Evolutionary conservation across 495 filamentous ascomycete species (phyloP), one percentile per base, ranked within the genome.

Genomic region (Margaritispora aquatica): DNA sequence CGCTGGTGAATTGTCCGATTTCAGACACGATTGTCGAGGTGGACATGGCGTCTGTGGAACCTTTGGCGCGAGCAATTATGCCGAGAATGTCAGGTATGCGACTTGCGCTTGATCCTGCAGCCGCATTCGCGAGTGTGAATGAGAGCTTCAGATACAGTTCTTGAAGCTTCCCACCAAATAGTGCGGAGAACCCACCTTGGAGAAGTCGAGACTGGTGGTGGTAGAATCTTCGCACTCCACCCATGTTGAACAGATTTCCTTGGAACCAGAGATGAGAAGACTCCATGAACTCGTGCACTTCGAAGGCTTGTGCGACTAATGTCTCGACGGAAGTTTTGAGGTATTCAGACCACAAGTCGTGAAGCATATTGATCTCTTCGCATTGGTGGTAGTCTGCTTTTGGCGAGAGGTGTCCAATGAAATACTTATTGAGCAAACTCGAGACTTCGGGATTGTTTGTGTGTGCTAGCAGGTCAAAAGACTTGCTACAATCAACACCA

Each of bases 81-180:
- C 69, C 70, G 24, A 72, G 68, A 31, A 72, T 62, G 38, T 71
- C 70, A 23, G 69, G 67, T 2, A 72, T 66, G 10, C 58, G 56
- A 21, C 61, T 62, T 8, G 72, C 67, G 1, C 64, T 64, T 15
- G 66, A 69, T 1, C 57, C 55, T n/a, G 38, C 47, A 13, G 60
- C 27, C 7, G 64, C n/a, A 29, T 64, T 68, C 24, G 67, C 63
- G 10, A 68, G 51, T 5, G 63, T 62, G 66, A 68, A 72, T 0
- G 70, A 66, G 4, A 72, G 65, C 29, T 72, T 71, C 41, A 72
- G 61, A 31, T 65, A 72, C 11, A 71, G 61, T 47, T 72, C 69
- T 51, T 72, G 69, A 13, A 72, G 59, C 36, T 55, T 66, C 34
- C 46, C 51, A 10, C 69, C 69, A 44, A 72, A 72, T 19, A 72